Conservation (phyloP, 2,329 filamentous ascomycete genomes). For the Shiraia bambusicola region DNA sequence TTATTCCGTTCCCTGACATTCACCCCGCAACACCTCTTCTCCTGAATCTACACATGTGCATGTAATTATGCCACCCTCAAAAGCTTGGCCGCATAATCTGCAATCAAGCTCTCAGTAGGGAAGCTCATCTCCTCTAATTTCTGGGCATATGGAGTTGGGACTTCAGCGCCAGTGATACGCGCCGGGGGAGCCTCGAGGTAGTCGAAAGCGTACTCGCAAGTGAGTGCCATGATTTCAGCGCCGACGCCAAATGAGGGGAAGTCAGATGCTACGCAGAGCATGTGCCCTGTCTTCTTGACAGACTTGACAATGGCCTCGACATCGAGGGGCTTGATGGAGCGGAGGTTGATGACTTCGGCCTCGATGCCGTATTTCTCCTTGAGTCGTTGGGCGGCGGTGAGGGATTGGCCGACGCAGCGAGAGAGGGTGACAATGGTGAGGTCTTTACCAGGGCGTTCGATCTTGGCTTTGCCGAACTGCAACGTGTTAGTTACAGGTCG, state of each 20-base stretch:
- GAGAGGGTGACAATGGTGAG: conserved; percentile 93
- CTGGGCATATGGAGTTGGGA: conserved; percentile 92
- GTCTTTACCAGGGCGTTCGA: conserved; percentile 94
- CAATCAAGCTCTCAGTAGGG: conserved; percentile 86
- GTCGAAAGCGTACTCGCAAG: conserved; percentile 98
- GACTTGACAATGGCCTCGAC: conserved; percentile 94
- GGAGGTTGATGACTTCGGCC: conserved; percentile 95
- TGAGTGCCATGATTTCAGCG: conserved; percentile 87
- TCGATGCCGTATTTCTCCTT: conserved; percentile 97
- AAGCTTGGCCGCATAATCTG: conserved; percentile 85
- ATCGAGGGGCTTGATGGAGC: conserved; percentile 94
- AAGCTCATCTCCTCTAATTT: conserved; percentile 94
- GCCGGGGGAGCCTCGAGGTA: conserved; percentile 93
- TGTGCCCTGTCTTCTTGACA: conserved; percentile 95
- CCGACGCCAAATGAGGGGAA: conserved; percentile 94
- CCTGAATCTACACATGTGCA: too few species aligned
- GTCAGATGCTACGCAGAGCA: conserved; percentile 90
- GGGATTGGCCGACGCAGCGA: conserved; percentile 89
- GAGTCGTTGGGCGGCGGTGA: conserved; percentile 83
- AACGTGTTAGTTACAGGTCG: conserved; percentile 11
- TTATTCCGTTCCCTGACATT: conserved; percentile 1
- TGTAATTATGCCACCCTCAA: conserved; percentile 65
- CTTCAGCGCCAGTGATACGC: conserved; percentile 93
- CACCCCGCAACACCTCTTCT: neutral
- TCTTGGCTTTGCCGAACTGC: conserved; percentile 94